Conservation (phyloP, 2,329 filamentous ascomycete species). For the Aaosphaeria pasadenensis region DNA sequence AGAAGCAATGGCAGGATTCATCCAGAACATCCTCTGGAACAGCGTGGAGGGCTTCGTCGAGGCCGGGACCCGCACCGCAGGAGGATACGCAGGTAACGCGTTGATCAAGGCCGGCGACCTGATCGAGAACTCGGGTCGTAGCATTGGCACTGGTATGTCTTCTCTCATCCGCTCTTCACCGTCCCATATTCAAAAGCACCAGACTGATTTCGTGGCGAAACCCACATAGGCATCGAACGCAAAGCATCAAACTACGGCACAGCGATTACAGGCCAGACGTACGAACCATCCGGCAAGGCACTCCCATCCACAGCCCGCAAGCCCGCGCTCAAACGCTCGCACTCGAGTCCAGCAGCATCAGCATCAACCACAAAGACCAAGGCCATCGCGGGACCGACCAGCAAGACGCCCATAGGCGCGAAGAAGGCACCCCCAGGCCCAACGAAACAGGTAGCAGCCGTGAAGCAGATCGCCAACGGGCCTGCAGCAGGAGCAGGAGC, state of each 20-base stretch:
- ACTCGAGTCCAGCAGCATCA: constrained; percentile 26
- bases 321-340: constrained; percentile 28
- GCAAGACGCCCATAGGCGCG: constrained; percentile 19
- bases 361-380: constrained; percentile 11
- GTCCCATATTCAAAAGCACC: neutral
- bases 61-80: constrained; percentile 32
- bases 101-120: constrained; percentile 36
- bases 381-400: constrained; percentile 6
- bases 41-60: constrained; percentile 37
- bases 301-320: constrained; percentile 29
- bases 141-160: constrained; percentile 28
- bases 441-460: constrained; percentile 12
- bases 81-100: constrained; percentile 37
- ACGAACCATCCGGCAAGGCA: constrained; percentile 19
- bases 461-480: constrained; percentile 17
- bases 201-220: neutral
- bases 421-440: constrained; percentile 26
- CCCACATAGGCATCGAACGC: constrained; percentile 25
- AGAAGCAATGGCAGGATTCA: constrained; percentile 14
- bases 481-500: constrained; percentile 5
- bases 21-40: constrained; percentile 38
- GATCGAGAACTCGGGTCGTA: constrained; percentile 32
- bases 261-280: constrained; percentile 26
- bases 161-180: neutral
- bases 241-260: constrained; percentile 26